phyloP scores from a whole-genome alignment of 441 rosid species.

The Jatropha multifida region DNA sequence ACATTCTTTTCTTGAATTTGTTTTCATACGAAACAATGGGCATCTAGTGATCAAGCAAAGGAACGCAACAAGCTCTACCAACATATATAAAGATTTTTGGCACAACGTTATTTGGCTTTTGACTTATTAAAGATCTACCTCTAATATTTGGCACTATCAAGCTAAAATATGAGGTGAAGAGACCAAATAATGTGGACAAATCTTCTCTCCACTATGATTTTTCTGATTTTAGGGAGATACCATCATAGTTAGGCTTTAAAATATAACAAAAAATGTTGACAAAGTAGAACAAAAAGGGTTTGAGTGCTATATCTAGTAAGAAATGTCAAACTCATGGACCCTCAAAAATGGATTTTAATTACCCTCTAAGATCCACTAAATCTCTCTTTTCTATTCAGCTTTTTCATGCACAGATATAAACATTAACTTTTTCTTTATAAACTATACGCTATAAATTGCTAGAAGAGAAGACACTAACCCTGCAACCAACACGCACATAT shows the following conservation, averaged over 20 bases:
- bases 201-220: constrained; percentile 22
- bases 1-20: neutral
- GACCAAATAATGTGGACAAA: constrained; percentile 18
- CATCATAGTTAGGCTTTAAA: constrained; percentile 20
- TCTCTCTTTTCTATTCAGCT: constrained; percentile 9
- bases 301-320: constrained; percentile 34
- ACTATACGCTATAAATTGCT: neutral
- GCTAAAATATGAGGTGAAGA: neutral
- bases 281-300: constrained; percentile 8
- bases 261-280: constrained; percentile 23
- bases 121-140: constrained; percentile 16
- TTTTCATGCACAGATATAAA: neutral
- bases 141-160: neutral
- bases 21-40: neutral
- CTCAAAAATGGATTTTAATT: constrained; percentile 2
- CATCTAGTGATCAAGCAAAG: neutral
- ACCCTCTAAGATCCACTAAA: constrained; percentile 21
- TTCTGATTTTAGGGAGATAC: neutral
- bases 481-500: neutral
- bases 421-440: neutral
- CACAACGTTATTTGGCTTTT: constrained; percentile 3
- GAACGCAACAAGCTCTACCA: neutral
- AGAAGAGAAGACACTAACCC: neutral
- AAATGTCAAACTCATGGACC: constrained; percentile 33
- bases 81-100: constrained; percentile 2